Conservation (phyloP, 768 basidiomycete genomes). For the Boletus sp. region DNA sequence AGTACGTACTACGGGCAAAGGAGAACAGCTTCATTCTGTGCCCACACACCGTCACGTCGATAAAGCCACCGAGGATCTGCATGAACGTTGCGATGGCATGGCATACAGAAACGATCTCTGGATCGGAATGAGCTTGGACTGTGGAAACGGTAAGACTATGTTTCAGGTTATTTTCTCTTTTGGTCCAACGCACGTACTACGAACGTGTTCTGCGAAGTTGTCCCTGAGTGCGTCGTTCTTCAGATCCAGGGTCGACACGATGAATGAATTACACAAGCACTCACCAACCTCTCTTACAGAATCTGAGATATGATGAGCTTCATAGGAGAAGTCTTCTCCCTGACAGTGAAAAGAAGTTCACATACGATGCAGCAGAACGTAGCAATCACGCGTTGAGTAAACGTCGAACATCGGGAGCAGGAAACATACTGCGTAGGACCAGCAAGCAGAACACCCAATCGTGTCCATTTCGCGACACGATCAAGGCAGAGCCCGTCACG, state of each 20-base stretch:
- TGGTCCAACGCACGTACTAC: slow-evolving; percentile 1
- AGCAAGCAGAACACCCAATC: slow-evolving; percentile 13
- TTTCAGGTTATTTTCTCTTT: background rate
- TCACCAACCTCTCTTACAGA: slow-evolving; percentile 12
- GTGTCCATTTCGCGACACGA: slow-evolving; percentile 12
- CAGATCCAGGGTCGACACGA: background rate
- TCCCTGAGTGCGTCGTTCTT: background rate
- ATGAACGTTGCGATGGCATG: slow-evolving; percentile 9
- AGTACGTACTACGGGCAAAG: background rate
- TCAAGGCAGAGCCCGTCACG: slow-evolving; percentile 2
- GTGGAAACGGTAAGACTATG: background rate
- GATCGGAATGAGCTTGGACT: slow-evolving; percentile 14
- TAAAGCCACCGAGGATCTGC: slow-evolving; percentile 13
- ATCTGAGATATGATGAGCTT: slow-evolving; percentile 12
- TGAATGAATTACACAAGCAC: background rate
- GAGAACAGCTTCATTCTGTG: background rate
- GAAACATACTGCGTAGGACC: slow-evolving; percentile 14
- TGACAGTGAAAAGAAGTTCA: slow-evolving; percentile 10
- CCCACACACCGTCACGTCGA: slow-evolving; percentile 8
- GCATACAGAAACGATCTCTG: slow-evolving; percentile 5
- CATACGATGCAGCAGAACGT: slow-evolving; percentile 15
- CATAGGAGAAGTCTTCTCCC: slow-evolving; percentile 4
- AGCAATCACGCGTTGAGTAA: background rate
- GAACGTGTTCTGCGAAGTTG: slow-evolving; percentile 11
- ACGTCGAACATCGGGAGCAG: background rate